Base-by-base conservation (phyloP, 148 eudicot species). In the Camellia japonica region DNA sequence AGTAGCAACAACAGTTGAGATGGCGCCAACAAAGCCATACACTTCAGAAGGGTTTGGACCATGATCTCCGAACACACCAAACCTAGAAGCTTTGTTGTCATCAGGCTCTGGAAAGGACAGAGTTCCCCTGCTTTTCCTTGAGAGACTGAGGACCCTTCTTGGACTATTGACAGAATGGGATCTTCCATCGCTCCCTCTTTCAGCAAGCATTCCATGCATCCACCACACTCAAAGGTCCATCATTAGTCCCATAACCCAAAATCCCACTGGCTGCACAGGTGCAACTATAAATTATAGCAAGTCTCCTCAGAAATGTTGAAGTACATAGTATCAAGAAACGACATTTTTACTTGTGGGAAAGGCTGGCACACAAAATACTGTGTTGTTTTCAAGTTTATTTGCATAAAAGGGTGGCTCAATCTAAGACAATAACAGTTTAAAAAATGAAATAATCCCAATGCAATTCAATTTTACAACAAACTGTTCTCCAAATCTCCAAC, bases 21-120 rank as follows among this genome's bases (percentile, higher is more conserved):
- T 93, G 71, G 95, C 87, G 51, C 98, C 98, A 60, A 93, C 98
- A 81, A 95, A 95, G 5, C 98, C 98, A 81, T 93, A 95, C 20
- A 91, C 97, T 87, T 95, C 98, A 51, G 93, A 89, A 65, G 91
- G 94, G 58, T 93, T 95, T 2, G 97, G 96, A 70, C 97, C 97
- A 75, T 86, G 93, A 73, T 93, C 95, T 78, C 95, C 92, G 81
- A 97, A 92, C 51, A 88, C 78, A 75, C 93, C 94, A 78, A 91
- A 83, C 67, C 88, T 89, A 54, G 90, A 89, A 72, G 86, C 83
- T 69, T 85, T 87, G 38, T 86, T 87, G 38, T 86, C 85, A 68
- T 88, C 84, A 23, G 78, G 72, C 49, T 91, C 89, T 1, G 82
- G 82, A 68, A 85, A 87, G 0, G 90, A 87, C 44, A 88, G 83